phyloP scores from a whole-genome alignment of 129 eudicot genomes.

The Chrysanthemum seticuspe region DNA sequence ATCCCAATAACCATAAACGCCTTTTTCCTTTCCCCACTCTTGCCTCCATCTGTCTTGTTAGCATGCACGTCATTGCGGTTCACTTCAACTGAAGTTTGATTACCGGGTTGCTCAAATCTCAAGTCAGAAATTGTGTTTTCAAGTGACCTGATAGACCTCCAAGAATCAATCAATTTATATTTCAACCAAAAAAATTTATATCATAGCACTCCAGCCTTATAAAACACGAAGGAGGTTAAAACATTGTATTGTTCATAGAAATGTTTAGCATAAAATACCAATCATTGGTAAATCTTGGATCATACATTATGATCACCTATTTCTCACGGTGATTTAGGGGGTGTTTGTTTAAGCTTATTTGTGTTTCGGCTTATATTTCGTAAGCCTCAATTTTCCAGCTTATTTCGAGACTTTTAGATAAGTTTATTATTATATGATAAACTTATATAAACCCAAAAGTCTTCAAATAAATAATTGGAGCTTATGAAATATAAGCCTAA shows the following conservation, averaged over 20 bases:
- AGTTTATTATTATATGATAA: too few species aligned
- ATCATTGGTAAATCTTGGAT: neutral
- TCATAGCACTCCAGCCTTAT: neutral
- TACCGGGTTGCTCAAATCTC: constrained; percentile 42
- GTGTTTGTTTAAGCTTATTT: too few species aligned
- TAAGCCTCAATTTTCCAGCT: too few species aligned
- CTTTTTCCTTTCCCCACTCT: constrained; percentile 50
- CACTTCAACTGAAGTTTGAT: constrained; percentile 44
- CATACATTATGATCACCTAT: neutral
- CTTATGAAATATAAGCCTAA: too few species aligned
- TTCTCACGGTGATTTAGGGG: neutral
- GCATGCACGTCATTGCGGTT: constrained; percentile 23
- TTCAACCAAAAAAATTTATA: constrained; percentile 13
- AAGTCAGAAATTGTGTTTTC: constrained; percentile 86
- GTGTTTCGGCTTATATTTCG: too few species aligned
- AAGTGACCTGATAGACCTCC: constrained; percentile 56
- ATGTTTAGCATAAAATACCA: too few species aligned
- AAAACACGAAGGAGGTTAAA: too few species aligned
- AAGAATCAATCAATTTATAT: constrained; percentile 16
- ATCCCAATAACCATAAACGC: constrained; percentile 97
- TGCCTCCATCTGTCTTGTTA: constrained; percentile 25
- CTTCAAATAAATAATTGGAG: too few species aligned
- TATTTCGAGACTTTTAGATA: too few species aligned
- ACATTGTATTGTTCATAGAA: too few species aligned
- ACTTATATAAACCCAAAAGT: too few species aligned